These are phyloP conservation scores for Lyophyllum decastes DNA, from an alignment of 768 basidiomycete species.

Conservation along the genomic window DNA sequence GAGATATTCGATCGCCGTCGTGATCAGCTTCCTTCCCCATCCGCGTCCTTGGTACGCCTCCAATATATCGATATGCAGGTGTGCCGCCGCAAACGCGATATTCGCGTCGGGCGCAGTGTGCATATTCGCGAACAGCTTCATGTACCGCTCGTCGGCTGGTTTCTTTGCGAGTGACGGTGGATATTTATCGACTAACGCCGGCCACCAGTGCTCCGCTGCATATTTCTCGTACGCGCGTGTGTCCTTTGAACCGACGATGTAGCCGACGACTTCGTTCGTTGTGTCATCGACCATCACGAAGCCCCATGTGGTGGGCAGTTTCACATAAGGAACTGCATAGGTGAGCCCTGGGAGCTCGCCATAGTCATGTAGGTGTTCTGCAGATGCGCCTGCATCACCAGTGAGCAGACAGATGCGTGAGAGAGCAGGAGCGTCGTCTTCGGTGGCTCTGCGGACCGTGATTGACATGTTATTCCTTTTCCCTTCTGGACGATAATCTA, in stretches of 20 bases:
- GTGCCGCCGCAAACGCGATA: slow-evolving; percentile 68
- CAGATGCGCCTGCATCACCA: slow-evolving; percentile 68
- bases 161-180: slow-evolving; percentile 35
- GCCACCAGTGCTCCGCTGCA: slow-evolving; percentile 66
- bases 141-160: slow-evolving; percentile 45
- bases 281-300: slow-evolving; percentile 68
- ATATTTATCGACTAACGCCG: slow-evolving; percentile 58
- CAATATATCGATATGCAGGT: slow-evolving; percentile 76
- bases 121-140: slow-evolving; percentile 42
- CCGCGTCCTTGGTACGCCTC: slow-evolving; percentile 66
- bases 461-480: slow-evolving; percentile 36
- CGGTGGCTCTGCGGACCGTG: slow-evolving; percentile 56
- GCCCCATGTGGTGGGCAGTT: slow-evolving; percentile 66
- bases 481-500: too few relatives aligned
- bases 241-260: slow-evolving; percentile 67
- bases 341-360: slow-evolving; percentile 69
- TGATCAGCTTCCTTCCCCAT: slow-evolving; percentile 70
- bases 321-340: slow-evolving; percentile 77
- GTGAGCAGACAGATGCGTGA: slow-evolving; percentile 77
- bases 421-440: slow-evolving; percentile 55
- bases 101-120: slow-evolving; percentile 50
- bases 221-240: slow-evolving; percentile 64
- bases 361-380: slow-evolving; percentile 59
- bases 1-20: slow-evolving; percentile 53
- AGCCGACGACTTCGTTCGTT: slow-evolving; percentile 61